Conservation (phyloP, 2,329 filamentous ascomycete genomes). For the Colletotrichum sp. region DNA sequence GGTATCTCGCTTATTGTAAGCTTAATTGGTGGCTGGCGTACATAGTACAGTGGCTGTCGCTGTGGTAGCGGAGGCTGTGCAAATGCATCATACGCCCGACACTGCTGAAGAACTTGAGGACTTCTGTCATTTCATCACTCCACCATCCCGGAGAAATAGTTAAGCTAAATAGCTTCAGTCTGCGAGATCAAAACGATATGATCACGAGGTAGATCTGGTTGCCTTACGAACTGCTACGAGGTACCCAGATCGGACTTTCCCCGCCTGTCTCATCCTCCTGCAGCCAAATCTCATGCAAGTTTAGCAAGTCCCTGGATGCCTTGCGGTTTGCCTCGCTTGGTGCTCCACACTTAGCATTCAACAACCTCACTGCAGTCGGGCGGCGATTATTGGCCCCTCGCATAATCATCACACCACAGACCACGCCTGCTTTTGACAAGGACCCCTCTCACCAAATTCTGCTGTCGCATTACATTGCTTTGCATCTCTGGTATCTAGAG, state of each 20-base stretch:
- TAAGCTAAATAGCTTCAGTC: not conserved
- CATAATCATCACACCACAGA: not conserved
- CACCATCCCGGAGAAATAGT: not conserved
- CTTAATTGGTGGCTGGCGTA: not conserved
- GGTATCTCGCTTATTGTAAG: not conserved
- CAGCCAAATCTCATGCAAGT: not conserved
- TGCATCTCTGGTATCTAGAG: not conserved
- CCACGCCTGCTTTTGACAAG: not conserved
- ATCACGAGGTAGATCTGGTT: not conserved
- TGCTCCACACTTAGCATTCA: not conserved
- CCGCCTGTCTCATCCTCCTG: not conserved
- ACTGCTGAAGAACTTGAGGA: not conserved
- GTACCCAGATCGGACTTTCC: not conserved
- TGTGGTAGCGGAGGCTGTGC: not conserved
- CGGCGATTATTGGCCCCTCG: not conserved
- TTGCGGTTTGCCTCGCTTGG: constrained; percentile 1
- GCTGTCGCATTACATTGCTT: not conserved
- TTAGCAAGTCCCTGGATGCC: constrained; percentile 3
- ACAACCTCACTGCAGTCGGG: not conserved
- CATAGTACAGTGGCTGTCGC: not conserved
- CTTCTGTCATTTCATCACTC: not conserved
- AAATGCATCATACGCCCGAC: not conserved
- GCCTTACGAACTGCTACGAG: not conserved
- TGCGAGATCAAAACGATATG: not conserved
- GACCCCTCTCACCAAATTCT: not conserved